Conservation (phyloP, 2,329 filamentous ascomycete species). For the Amauroascus verrucosus region DNA sequence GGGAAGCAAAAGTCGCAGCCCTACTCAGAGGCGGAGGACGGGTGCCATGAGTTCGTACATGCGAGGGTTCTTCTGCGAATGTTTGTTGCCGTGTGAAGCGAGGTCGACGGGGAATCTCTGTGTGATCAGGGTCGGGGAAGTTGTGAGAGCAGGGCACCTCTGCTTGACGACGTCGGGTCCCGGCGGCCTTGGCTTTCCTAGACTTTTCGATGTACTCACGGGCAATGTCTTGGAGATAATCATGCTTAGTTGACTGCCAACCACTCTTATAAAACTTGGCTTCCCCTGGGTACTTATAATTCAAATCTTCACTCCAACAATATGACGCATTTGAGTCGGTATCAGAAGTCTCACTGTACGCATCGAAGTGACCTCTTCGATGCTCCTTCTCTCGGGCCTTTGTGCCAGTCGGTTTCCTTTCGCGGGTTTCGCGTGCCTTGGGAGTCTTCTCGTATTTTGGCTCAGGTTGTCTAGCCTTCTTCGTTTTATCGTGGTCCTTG, state of each 20-base stretch:
- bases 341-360: conserved; percentile 27
- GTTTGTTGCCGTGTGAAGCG: conserved; percentile 21
- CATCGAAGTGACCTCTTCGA: conserved; percentile 32
- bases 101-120: conserved; percentile 25
- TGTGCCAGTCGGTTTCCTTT: conserved; percentile 24
- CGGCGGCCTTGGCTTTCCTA: conserved; percentile 19
- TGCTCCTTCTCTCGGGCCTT: conserved; percentile 37
- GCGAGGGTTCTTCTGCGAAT: conserved; percentile 25
- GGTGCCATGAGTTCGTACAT: conserved; percentile 23
- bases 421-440: conserved; percentile 26
- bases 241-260: conserved; percentile 26
- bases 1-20: conserved; percentile 27
- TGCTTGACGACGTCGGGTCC: conserved; percentile 21
- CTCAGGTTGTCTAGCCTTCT: conserved; percentile 22
- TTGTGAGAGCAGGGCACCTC: conserved; percentile 25
- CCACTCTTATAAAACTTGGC: conserved; percentile 1
- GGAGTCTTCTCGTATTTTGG: conserved; percentile 9
- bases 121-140: conserved; percentile 19
- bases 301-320: conserved; percentile 13
- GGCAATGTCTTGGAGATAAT: conserved; percentile 24
- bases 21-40: conserved; percentile 30
- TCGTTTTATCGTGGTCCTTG: conserved; percentile 31
- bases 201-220: conserved; percentile 33
- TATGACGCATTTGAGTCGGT: conserved; percentile 26
- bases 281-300: conserved; percentile 7